Conservation (phyloP, 2,329 filamentous ascomycete genomes). For the Drechslerella dactyloides region DNA sequence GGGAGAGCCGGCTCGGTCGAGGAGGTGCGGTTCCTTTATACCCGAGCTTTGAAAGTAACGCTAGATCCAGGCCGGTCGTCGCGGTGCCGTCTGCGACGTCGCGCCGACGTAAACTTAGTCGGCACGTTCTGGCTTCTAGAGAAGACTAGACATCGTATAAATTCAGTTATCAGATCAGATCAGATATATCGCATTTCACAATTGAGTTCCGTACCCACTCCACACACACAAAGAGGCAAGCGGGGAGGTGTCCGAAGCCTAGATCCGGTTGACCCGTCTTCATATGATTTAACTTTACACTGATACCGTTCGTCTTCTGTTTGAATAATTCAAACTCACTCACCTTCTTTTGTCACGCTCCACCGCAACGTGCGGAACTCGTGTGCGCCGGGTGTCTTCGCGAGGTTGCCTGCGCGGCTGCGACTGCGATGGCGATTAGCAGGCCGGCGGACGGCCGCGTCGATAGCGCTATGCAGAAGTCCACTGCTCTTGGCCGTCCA, state of each 20-base stretch:
- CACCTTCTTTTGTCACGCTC: slow-evolving; percentile 9
- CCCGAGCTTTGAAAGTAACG: background rate
- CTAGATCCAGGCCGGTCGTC: background rate
- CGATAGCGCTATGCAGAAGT: slow-evolving; percentile 11
- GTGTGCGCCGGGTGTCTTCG: background rate
- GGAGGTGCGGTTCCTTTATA: slow-evolving; percentile 7
- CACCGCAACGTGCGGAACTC: background rate
- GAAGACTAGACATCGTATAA: slow-evolving; percentile 33
- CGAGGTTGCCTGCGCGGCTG: slow-evolving; percentile 15
- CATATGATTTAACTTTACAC: slow-evolving; percentile 34
- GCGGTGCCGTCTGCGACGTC: slow-evolving; percentile 28
- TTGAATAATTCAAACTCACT: slow-evolving; percentile 13
- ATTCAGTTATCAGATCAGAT: slow-evolving; percentile 30
- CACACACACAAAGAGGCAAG: slow-evolving; percentile 19
- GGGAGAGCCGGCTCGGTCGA: slow-evolving; percentile 32
- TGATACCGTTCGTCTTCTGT: slow-evolving; percentile 33
- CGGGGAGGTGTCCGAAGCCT: slow-evolving; percentile 12
- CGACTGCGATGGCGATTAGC: background rate
- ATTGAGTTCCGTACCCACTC: slow-evolving; percentile 27
- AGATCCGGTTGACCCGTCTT: slow-evolving; percentile 16
- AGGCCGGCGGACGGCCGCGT: slow-evolving; percentile 27
- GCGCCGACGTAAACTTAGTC: slow-evolving; percentile 10
- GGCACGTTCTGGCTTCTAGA: background rate
- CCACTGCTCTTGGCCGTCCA: background rate
- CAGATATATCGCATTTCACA: background rate